Evolutionary conservation across 1,284 basidiomycete genomes (phyloP), one percentile per base, ranked within the genome.

Genomic region (Cryptococcus sp.): DNA sequence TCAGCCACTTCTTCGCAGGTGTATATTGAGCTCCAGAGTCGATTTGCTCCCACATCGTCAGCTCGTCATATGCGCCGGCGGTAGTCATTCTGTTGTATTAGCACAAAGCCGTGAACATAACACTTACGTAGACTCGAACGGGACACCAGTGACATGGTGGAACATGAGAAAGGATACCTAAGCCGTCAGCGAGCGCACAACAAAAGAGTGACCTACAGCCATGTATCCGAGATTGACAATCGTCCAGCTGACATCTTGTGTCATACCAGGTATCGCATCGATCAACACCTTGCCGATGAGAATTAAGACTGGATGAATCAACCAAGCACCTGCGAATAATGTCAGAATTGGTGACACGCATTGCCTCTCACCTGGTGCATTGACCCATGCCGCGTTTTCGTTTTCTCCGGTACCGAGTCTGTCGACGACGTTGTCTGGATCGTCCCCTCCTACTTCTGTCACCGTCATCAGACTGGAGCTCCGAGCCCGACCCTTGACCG

Each of bases 41-140:
- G 60, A 99, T 99, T 83, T 99, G 95, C 76, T 99, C 95, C 95
- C 95, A 99, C 25, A 99, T 81, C 0, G 96, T 99, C 49, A 99
- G 83, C 67, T 97, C 91, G 76, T 99, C 95, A 79, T 96, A 99
- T 5, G 91, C 95, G 44, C 96, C 96, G 15, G 88, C 88, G 65
- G 75, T 93, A 83, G 72, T 72, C 59, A 77, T 63, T 17, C 74
- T 77, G 37, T 55, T 38, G 50, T 13, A 5, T 59, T 50, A 62
- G 57, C 38, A 34, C 29, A 23, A 43, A 19, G n/a, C 46, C 23
- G 26, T 5, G 13, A 20, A 13, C n/a, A 23, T 19, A 17, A 6
- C 3, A 68, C 73, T 69, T 60, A 78, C 74, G 72, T 72, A 10
- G 87, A 87, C 71, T 95, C 89, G 77, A 99, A 99, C 3, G 96